phyloP scores from a whole-genome alignment of 768 basidiomycete genomes.

The Lentinula detonsa region DNA sequence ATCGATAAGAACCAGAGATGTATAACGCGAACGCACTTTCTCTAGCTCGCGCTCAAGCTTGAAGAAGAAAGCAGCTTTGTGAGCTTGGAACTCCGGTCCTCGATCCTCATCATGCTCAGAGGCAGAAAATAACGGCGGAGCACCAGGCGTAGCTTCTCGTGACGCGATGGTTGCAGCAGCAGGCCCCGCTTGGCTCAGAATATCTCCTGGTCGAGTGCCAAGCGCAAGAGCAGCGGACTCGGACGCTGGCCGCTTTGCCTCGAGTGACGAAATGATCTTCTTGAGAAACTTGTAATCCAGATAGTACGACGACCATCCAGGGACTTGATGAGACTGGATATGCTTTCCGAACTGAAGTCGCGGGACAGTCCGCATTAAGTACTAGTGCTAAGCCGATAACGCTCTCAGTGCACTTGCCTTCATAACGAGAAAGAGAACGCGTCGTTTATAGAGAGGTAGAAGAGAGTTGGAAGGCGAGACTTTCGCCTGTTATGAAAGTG shows the following conservation, averaged over 20 bases:
- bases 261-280: constrained; percentile 96
- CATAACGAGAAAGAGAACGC: constrained; percentile 1
- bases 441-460: neutral
- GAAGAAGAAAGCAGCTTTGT: constrained; percentile 98
- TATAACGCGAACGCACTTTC: constrained; percentile 53
- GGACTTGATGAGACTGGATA: constrained; percentile 92
- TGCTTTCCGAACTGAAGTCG: constrained; percentile 90
- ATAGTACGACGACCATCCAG: constrained; percentile 94
- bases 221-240: constrained; percentile 85
- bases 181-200: constrained; percentile 26
- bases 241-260: constrained; percentile 82
- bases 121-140: constrained; percentile 55
- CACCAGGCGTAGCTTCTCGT: constrained; percentile 34
- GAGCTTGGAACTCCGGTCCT: constrained; percentile 85
- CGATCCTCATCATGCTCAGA: constrained; percentile 65
- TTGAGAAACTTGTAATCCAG: constrained; percentile 98
- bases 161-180: constrained; percentile 23
- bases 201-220: constrained; percentile 67
- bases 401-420: constrained; percentile 4
- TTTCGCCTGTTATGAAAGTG: constrained; percentile 3
- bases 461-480: neutral
- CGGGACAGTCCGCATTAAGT: constrained; percentile 15
- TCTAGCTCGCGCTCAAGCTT: constrained; percentile 96
- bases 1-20: constrained; percentile 5
- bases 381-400: neutral